Evolutionary conservation across 306 rosid species (phyloP).

Genomic region (Citrullus amarus): DNA sequence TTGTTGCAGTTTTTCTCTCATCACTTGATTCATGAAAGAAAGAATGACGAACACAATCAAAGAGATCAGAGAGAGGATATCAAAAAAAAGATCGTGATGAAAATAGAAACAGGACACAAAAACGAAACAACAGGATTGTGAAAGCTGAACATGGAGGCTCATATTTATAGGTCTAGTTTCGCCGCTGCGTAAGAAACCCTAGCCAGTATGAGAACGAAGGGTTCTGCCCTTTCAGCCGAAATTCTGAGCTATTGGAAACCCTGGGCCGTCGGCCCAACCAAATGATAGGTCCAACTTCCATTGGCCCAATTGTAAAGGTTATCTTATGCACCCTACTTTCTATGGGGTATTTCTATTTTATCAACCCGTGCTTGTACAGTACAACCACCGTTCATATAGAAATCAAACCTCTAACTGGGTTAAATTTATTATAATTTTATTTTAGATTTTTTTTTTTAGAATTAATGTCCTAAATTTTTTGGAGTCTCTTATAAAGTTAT

Average conservation of each 20-base stretch:
- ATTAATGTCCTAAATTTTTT: too few species aligned
- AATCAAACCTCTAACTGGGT: too few species aligned
- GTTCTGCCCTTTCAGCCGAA: not conserved
- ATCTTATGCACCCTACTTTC: too few species aligned
- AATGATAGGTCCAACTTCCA: not conserved
- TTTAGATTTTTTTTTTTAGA: too few species aligned
- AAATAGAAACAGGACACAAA: not conserved
- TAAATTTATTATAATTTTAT: too few species aligned
- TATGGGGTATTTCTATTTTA: too few species aligned
- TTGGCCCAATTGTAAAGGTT: not conserved
- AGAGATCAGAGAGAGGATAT: too few species aligned
- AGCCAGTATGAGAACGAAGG: not conserved
- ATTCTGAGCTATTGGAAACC: not conserved
- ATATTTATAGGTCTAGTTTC: not conserved
- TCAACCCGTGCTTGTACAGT: too few species aligned
- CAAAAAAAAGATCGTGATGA: not conserved
- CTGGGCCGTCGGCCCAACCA: not conserved
- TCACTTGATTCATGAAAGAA: conserved; percentile 30
- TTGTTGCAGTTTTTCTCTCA: conserved; percentile 78
- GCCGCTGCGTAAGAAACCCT: not conserved
- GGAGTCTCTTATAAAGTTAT: too few species aligned
- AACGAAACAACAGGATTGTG: not conserved
- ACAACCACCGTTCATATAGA: too few species aligned
- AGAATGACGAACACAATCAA: not conserved
- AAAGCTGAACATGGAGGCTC: not conserved